Evolutionary conservation across 257 asterid species (phyloP), one percentile per base, ranked within the genome.

Genomic region (Marsdenia floribunda): DNA sequence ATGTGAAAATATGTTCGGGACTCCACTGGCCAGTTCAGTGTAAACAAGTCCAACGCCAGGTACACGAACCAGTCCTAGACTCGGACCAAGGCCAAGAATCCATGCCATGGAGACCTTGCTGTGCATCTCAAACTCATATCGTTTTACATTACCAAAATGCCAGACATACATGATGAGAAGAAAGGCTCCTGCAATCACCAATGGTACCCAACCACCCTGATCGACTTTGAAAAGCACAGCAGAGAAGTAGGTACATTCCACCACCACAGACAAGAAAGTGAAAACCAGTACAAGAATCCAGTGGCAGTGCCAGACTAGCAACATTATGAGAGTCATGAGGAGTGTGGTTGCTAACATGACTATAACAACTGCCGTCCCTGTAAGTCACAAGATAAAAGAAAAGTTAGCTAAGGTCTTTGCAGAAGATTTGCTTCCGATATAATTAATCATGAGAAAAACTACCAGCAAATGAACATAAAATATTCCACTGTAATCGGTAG

Each of bases 171-270:
- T 94, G 83, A 94, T 88, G 77, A 90, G 9, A 24, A 94, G 91
- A 80, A 94, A 92, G 18, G 90, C 92, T 2, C 93, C 92, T 4
- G 99, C 93, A 53, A 90, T 92, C 73, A 87, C 99, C 38, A 94
- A 95, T 0, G 99, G 99, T 70, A 92, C 99, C 99, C 99, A 94
- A 33, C 99, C 99, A 6, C 99, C 99, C 72, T 94, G 97, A 64
- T 94, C 89, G 26, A 94, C 84, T 82, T 94, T 94, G 81, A 87
- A 88, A 58, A 94, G 90, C 38, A 92, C 93, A 0, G 99, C 91
- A 0, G 98, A 93, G 82, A 92, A 94, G 80, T 94, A 94, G 1
- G 96, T 87, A 77, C 93, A 84, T 79, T 94, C 99, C 29, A 90
- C 88, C 26, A 86, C 80, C 26, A 94, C 86, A 3, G 99, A 94